Base-by-base conservation (phyloP, 2,329 filamentous ascomycete genomes). In the Colletotrichum australisinense region DNA sequence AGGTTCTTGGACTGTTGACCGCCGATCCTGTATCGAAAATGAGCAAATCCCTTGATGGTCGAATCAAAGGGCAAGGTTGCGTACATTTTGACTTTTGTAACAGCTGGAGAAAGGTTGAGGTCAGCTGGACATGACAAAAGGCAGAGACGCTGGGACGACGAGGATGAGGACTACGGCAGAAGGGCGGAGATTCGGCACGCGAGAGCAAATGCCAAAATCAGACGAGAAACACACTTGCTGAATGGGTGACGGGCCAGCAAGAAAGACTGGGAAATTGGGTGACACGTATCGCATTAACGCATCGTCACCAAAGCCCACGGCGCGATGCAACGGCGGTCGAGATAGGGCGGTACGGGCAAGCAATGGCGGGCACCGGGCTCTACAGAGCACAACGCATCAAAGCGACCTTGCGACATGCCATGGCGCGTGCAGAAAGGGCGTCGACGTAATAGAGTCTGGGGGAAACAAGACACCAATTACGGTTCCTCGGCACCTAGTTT, bases 51-150 rank as follows among this genome's bases (percentile, higher is more conserved):
- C 53, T 42, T 26, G 14, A 24, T 14, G 19, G 42, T 26, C 70
- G 56, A 73, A 65, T 70, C 53, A 62, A 65, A 70, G 49, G 35
- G 19, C 63, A 24, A 69, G 30, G 53, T 24, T 19, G 46, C 42
- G 30, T 60, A 60, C 16, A 49, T 70, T 73, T 73, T 70, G 67
- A 65, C 70, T 73, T 70, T 70, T 73, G 70, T 73, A 46, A 56
- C 70, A 73, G 70, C 67, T 65, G 60, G 67, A 57, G 32, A 70
- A 73, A 70, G 70, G 70, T 65, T 64, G 62, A 62, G 70, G 70
- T 73, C 70, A 73, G 70, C 70, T 73, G 70, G 67, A 73, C 70
- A 70, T 22, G 28, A 38, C 49, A 62, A 64, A 56, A 64, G 60
- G 49, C 30, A 53, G 46, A 28, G 42, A 60, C 57, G 53, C 55